These are phyloP conservation scores for Chlamydomonas asymmetrica DNA, from an alignment of 139 green algal genomes.

Conservation along the genomic window DNA sequence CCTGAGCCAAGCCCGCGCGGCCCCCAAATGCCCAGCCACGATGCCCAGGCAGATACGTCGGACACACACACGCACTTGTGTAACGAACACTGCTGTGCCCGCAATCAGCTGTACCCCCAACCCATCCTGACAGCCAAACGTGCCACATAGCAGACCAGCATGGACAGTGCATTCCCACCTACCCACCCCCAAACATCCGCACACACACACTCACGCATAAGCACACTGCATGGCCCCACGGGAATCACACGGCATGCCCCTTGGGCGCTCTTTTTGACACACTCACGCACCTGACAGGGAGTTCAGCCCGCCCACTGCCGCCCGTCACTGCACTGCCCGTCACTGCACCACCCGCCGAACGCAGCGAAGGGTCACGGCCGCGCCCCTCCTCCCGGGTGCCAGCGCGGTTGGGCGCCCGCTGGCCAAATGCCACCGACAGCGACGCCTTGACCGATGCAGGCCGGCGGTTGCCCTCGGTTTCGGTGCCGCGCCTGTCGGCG, in stretches of 20 bases:
- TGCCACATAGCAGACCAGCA: no score
- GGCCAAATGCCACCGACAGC: constrained; percentile 89
- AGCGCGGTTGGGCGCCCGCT: constrained; percentile 87
- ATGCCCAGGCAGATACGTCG: neutral
- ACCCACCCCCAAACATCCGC: neutral
- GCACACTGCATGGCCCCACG: neutral
- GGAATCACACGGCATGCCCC: constrained; percentile 11
- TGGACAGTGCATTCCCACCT: no score
- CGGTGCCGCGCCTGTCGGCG: constrained; percentile 72
- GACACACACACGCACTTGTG: neutral
- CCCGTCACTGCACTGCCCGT: neutral
- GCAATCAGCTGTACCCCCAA: neutral
- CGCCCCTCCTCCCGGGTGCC: constrained; percentile 68
- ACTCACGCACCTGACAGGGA: constrained; percentile 4
- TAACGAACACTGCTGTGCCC: constrained; percentile 13
- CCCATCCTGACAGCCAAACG: constrained; percentile 1
- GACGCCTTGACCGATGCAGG: constrained; percentile 90
- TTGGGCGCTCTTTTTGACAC: no score
- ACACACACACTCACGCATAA: neutral
- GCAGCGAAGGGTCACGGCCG: constrained; percentile 31
- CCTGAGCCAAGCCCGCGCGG: neutral
- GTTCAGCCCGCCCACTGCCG: constrained; percentile 9
- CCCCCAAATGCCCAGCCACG: neutral
- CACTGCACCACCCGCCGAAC: constrained; percentile 12
- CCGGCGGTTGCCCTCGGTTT: constrained; percentile 59